A percentile compares a stretch with the other conserved stretches of the same genome.
These are phyloP conservation scores for Candida stauntonica DNA, from an alignment of 805 yeast genomes.

Conservation along the genomic window DNA sequence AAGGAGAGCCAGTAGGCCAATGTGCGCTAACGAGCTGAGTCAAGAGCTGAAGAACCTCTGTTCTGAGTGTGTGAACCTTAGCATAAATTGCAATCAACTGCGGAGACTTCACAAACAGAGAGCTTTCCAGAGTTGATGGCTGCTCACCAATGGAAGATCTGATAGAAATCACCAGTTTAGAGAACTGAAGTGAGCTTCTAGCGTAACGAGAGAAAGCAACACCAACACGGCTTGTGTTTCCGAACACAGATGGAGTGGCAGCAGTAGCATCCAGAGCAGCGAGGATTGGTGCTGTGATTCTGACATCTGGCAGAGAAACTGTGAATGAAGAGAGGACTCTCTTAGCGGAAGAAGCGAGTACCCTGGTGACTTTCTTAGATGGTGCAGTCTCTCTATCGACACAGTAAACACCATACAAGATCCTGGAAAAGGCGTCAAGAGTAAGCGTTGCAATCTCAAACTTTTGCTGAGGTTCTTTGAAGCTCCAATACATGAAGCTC, in stretches of 20 bases:
- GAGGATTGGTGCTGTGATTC: slow-evolving; percentile 52
- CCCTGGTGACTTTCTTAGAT: slow-evolving; percentile 40
- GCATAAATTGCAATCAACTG: slow-evolving; percentile 55
- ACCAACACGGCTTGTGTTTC: slow-evolving; percentile 41
- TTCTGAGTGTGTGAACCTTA: slow-evolving; percentile 43
- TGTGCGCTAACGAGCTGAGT: slow-evolving; percentile 51
- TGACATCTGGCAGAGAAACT: slow-evolving; percentile 43
- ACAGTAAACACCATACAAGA: slow-evolving; percentile 52
- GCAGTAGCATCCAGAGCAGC: slow-evolving; percentile 46
- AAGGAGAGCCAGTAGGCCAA: slow-evolving; percentile 64
- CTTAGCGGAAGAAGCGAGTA: slow-evolving; percentile 47
- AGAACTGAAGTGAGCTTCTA: slow-evolving; percentile 47
- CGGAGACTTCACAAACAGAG: slow-evolving; percentile 52
- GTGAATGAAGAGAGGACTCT: slow-evolving; percentile 54
- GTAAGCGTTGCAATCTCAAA: slow-evolving; percentile 55
- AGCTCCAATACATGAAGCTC: slow-evolving; percentile 68
- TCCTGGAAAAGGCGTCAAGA: slow-evolving; percentile 49
- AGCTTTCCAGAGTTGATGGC: slow-evolving; percentile 64
- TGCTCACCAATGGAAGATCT: slow-evolving; percentile 44
- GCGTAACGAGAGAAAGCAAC: slow-evolving; percentile 48
- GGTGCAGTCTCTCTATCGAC: slow-evolving; percentile 39
- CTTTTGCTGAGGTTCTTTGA: slow-evolving; percentile 49
- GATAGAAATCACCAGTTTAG: slow-evolving; percentile 51
- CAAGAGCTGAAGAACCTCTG: slow-evolving; percentile 49
- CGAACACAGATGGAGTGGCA: slow-evolving; percentile 31